Base-by-base conservation (phyloP, 495 filamentous ascomycete genomes). In the Recurvomyces mirabilis region DNA sequence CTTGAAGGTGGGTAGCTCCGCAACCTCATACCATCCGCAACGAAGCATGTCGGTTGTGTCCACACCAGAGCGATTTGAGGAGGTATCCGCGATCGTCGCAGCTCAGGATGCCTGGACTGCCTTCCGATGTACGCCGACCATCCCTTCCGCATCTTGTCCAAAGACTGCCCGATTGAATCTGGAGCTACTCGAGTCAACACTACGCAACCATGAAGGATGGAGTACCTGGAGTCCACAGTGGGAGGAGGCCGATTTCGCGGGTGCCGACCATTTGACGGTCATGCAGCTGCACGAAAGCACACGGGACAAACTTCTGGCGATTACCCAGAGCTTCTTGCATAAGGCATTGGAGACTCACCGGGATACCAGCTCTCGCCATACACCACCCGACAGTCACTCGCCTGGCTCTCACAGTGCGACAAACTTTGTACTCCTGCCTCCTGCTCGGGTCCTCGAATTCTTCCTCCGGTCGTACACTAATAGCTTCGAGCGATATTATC, bases 231-330 rank as follows among this genome's bases (percentile, higher is more conserved):
- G 67, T 40, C 66, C 62, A 19, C 46, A 52, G 1, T 62, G 56
- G 55, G 55, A 74, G 29, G 71, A 74, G 24, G 60, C 64, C 2
- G 69, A 74, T 32, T 56, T 70, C 40, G 58, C 66, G 18, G 62
- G 60, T 5, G 66, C 71, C 7, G 67, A 69, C 18, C 65, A 68
- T 7, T 56, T 79, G 22, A 63, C 60, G 3, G 55, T 69, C 11
- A 60, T 58, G 43, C 52, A 44, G 17, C 23, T 66, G 22, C 59
- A 60, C 29, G 64, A 66, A 39, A 49, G 62, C 20, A 72, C 74
- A 25, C 67, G 75, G n/a, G 76, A 80, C 54, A 75, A 71, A 60
- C 68, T 80, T 40, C 67, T 78, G 13, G 75, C 73, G 30, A 77
- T 78, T 36, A 77, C 75, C 7, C 76, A 79, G 47, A 69, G 61